Conservation (phyloP, 2,329 filamentous ascomycete species). For the Cladosporium colombiae region DNA sequence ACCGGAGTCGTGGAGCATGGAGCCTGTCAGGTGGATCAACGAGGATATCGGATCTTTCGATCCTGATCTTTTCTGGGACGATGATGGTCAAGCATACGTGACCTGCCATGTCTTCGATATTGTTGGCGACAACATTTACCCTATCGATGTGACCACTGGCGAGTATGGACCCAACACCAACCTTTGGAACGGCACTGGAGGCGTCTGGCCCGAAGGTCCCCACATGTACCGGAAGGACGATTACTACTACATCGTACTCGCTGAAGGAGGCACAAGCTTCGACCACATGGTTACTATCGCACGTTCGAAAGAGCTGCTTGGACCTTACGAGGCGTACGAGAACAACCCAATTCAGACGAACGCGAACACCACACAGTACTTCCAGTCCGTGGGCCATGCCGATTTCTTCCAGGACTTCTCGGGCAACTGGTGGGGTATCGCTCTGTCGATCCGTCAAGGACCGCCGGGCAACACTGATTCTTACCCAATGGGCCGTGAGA, state of each 20-base stretch:
- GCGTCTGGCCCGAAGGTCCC: slow-evolving; percentile 37
- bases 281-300: slow-evolving; percentile 44
- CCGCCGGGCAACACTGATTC: slow-evolving; percentile 39
- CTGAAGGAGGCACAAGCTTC: slow-evolving; percentile 42
- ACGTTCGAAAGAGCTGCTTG: slow-evolving; percentile 40
- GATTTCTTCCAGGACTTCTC: slow-evolving; percentile 56
- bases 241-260: slow-evolving; percentile 38
- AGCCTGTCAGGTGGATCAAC: slow-evolving; percentile 47
- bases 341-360: slow-evolving; percentile 33
- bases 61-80: slow-evolving; percentile 53
- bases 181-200: slow-evolving; percentile 40
- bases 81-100: slow-evolving; percentile 56
- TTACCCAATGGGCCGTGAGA: slow-evolving; percentile 59
- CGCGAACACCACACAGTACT: slow-evolving; percentile 35
- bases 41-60: slow-evolving; percentile 25
- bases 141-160: slow-evolving; percentile 40
- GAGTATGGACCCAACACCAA: slow-evolving; percentile 27
- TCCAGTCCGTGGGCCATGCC: slow-evolving; percentile 58
- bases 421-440: slow-evolving; percentile 57
- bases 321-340: slow-evolving; percentile 31
- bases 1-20: slow-evolving; percentile 27
- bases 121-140: slow-evolving; percentile 36
- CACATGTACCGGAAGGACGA: slow-evolving; percentile 40
- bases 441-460: slow-evolving; percentile 49
- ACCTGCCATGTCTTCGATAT: slow-evolving; percentile 37